A percentile compares a stretch with the other conserved stretches of the same genome.
These are phyloP conservation scores for Pisolithus sp. DNA, from an alignment of 768 basidiomycete genomes.

Conservation along the genomic window DNA sequence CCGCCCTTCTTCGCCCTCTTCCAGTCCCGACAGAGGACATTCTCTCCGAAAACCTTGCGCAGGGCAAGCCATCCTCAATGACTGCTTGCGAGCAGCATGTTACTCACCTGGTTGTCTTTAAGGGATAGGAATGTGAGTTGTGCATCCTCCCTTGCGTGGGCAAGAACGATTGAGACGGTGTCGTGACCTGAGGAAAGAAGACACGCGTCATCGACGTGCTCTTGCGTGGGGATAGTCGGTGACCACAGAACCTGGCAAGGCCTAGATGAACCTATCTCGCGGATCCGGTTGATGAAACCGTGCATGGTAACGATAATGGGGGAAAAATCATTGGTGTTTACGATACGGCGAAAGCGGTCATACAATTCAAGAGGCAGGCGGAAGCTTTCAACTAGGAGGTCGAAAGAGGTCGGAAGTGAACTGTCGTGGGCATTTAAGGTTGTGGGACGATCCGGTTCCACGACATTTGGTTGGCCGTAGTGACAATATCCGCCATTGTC, in stretches of 20 bases:
- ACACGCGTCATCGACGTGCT: conserved; percentile 39
- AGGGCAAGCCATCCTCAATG: conserved; percentile 2
- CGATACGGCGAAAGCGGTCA: conserved; percentile 37
- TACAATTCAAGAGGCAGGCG: conserved; percentile 20
- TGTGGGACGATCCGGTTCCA: background rate
- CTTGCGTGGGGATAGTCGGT: conserved; percentile 20
- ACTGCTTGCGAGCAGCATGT: background rate
- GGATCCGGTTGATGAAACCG: conserved; percentile 29
- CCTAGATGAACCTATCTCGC: conserved; percentile 14
- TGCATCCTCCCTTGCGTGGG: conserved; percentile 32
- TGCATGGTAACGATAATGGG: conserved; percentile 33
- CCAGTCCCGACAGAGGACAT: conserved; percentile 24
- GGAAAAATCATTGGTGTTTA: conserved; percentile 15
- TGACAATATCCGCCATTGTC: background rate
- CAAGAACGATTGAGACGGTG: conserved; percentile 28
- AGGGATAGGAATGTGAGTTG: conserved; percentile 25
- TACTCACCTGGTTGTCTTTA: conserved; percentile 19
- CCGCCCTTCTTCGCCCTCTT: conserved; percentile 34
- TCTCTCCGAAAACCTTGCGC: conserved; percentile 6
- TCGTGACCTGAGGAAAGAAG: conserved; percentile 20
- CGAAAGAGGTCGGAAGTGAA: background rate
- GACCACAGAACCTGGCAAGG: conserved; percentile 13
- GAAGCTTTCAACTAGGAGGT: background rate
- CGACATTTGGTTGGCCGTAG: background rate
- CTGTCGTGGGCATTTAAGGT: background rate